phyloP scores from a whole-genome alignment of 2,329 filamentous ascomycete genomes.

The Verticillium tricorpus region DNA sequence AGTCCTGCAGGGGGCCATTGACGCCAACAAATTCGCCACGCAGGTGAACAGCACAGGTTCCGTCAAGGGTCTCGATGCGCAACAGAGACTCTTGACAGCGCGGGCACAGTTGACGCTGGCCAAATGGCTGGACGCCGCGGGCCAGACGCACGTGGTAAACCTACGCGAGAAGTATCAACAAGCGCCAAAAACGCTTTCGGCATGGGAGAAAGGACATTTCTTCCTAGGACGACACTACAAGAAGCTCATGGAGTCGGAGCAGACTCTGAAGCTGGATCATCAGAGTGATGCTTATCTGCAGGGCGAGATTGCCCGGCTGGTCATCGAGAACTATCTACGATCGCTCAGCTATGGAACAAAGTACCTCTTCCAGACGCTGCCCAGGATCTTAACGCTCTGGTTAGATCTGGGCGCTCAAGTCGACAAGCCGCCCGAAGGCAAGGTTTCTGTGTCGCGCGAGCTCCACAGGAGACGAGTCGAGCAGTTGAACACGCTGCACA shows the following conservation, averaged over 20 bases:
- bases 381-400: slow-evolving; percentile 89
- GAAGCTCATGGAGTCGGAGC: slow-evolving; percentile 88
- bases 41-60: slow-evolving; percentile 35
- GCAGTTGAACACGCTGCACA: slow-evolving; percentile 65
- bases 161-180: slow-evolving; percentile 79
- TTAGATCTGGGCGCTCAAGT: slow-evolving; percentile 80
- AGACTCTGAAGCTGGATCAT: slow-evolving; percentile 67
- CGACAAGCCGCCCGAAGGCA: slow-evolving; percentile 55
- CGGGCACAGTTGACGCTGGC: slow-evolving; percentile 84
- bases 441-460: slow-evolving; percentile 47
- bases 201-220: slow-evolving; percentile 97
- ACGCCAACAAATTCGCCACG: slow-evolving; percentile 68
- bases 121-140: slow-evolving; percentile 95
- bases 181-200: slow-evolving; percentile 63
- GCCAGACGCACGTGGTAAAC: slow-evolving; percentile 80
- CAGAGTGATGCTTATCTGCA: slow-evolving; percentile 73
- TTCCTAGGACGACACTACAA: slow-evolving; percentile 97
- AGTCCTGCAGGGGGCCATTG: slow-evolving; percentile 80
- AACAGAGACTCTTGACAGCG: slow-evolving; percentile 60
- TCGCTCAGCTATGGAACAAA: slow-evolving; percentile 87
- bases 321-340: slow-evolving; percentile 89
- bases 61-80: slow-evolving; percentile 35
- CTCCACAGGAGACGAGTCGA: slow-evolving; percentile 54
- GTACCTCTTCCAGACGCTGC: slow-evolving; percentile 92
- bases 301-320: slow-evolving; percentile 80